Conservation (phyloP, 23 red algal species). For the Cyanidiococcus yangmingshanensis region DNA sequence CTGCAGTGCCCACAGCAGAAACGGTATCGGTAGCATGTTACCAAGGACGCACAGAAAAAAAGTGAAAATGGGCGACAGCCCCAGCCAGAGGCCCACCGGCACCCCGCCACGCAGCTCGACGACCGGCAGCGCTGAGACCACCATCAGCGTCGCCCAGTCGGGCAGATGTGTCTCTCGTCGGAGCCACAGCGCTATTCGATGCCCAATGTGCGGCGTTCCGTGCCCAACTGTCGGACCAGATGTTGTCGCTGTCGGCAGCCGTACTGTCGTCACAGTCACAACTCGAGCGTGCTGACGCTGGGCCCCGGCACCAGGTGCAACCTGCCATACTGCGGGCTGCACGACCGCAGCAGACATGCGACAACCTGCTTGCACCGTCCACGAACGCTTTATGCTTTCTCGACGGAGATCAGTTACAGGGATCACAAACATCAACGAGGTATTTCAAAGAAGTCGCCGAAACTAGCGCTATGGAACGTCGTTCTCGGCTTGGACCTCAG, state of each 20-base stretch:
- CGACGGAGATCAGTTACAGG: too few relatives aligned
- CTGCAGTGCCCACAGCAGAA: constrained; percentile 35
- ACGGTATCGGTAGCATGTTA: constrained; percentile 63
- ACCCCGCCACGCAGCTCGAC: constrained; percentile 84
- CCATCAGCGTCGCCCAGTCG: neutral
- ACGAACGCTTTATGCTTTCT: too few relatives aligned
- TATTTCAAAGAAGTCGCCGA: too few relatives aligned
- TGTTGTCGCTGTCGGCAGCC: neutral
- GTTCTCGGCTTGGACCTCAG: too few relatives aligned
- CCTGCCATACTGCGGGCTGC: too few relatives aligned
- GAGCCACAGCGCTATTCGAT: neutral
- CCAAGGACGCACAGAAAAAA: constrained; percentile 57
- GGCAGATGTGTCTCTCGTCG: constrained; percentile 4
- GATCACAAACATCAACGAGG: too few relatives aligned
- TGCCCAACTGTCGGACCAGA: neutral
- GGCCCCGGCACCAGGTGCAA: too few relatives aligned
- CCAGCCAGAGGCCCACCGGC: constrained; percentile 68
- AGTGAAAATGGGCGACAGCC: constrained; percentile 35
- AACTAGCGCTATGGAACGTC: too few relatives aligned
- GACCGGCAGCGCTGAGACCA: constrained; percentile 67
- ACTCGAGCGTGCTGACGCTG: too few relatives aligned
- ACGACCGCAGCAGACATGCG: too few relatives aligned
- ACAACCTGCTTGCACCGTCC: too few relatives aligned
- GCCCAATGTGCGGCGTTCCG: neutral
- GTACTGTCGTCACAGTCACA: too few relatives aligned